phyloP scores from a whole-genome alignment of 83 land plant genomes.

The Picea abies region DNA sequence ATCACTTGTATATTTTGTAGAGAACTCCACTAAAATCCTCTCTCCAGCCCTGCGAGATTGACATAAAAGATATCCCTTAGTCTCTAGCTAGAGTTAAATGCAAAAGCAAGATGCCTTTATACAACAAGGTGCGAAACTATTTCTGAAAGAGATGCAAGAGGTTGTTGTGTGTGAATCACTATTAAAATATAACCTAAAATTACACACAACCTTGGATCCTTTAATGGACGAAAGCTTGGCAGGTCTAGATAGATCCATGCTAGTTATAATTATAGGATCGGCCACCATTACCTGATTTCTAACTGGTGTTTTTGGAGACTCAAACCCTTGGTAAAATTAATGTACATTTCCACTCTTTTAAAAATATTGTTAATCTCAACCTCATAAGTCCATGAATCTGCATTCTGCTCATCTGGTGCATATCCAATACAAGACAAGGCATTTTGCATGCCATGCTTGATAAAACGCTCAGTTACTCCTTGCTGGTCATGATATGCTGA shows the following conservation, averaged over 20 bases:
- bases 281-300: slow-evolving; percentile 30
- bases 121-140: too few species aligned
- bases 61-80: too few species aligned
- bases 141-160: too few species aligned
- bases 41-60: slow-evolving; percentile 30
- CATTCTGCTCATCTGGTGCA: slow-evolving; percentile 14
- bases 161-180: too few species aligned
- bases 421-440: slow-evolving; percentile 34
- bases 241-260: too few species aligned
- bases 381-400: slow-evolving; percentile 35
- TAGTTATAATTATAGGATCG: too few species aligned
- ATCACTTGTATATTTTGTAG: slow-evolving; percentile 32
- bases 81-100: too few species aligned
- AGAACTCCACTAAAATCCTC: slow-evolving; percentile 41
- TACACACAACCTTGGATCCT: too few species aligned
- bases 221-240: too few species aligned
- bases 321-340: slow-evolving; percentile 26
- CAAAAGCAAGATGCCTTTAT: too few species aligned
- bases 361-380: slow-evolving; percentile 30
- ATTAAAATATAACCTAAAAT: too few species aligned
- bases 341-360: slow-evolving; percentile 48
- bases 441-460: slow-evolving; percentile 44
- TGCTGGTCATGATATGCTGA: slow-evolving; percentile 41
- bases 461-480: slow-evolving; percentile 42
- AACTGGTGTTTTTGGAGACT: slow-evolving; percentile 16